These are phyloP conservation scores for Leccinum pachyderme DNA, from an alignment of 1,284 basidiomycete genomes.

Conservation along the genomic window DNA sequence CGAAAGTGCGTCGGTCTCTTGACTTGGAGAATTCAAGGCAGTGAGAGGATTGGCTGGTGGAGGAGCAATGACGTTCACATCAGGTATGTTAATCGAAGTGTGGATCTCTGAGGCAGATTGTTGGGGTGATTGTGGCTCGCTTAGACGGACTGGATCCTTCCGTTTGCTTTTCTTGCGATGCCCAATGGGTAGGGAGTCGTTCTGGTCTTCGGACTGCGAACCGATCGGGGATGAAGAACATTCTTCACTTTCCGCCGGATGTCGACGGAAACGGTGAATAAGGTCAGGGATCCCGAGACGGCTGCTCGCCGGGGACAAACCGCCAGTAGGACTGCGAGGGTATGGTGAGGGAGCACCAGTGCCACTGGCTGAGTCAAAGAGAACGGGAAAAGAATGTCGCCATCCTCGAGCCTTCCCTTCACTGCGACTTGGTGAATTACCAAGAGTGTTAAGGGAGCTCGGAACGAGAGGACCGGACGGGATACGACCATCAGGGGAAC, in stretches of 20 bases:
- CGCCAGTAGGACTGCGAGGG: constrained; percentile 26
- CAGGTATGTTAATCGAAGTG: constrained; percentile 3
- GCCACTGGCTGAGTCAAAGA: constrained; percentile 35
- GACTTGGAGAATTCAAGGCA: neutral
- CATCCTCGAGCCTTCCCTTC: constrained; percentile 44
- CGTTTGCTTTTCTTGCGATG: constrained; percentile 6
- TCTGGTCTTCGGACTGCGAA: constrained; percentile 48
- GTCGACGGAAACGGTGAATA: constrained; percentile 38
- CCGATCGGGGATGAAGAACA: constrained; percentile 44
- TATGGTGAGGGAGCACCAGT: constrained; percentile 36
- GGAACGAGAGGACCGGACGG: constrained; percentile 48
- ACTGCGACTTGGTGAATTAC: constrained; percentile 43
- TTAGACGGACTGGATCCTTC: constrained; percentile 6
- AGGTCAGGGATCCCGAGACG: constrained; percentile 41
- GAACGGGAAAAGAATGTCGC: constrained; percentile 31
- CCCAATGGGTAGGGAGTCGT: constrained; percentile 31
- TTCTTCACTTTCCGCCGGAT: constrained; percentile 44
- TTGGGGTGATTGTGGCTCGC: constrained; percentile 15
- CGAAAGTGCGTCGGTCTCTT: constrained; percentile 1
- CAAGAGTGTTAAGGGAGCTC: constrained; percentile 40
- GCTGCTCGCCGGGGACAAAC: constrained; percentile 44
- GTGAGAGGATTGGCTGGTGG: constrained; percentile 3
- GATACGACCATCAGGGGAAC: constrained; percentile 47
- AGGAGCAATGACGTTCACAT: constrained; percentile 4
- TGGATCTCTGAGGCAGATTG: constrained; percentile 14